Conservation (phyloP, 2,329 filamentous ascomycete genomes). For the Sphaerulina vaccinii region DNA sequence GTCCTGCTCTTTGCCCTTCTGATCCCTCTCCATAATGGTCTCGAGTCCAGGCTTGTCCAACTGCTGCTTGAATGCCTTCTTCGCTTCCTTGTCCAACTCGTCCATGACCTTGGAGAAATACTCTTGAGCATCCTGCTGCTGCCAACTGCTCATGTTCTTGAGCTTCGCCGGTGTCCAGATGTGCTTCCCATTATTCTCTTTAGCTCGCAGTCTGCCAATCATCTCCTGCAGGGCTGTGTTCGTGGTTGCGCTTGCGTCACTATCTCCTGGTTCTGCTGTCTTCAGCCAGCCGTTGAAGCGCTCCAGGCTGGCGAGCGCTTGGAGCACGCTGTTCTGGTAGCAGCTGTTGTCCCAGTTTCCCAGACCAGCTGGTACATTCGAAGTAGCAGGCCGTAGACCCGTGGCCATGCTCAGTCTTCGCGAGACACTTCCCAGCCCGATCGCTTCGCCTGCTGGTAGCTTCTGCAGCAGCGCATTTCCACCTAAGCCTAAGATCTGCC, state of each 20-base stretch:
- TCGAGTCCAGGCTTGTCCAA: slow-evolving; percentile 31
- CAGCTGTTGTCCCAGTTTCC: slow-evolving; percentile 95
- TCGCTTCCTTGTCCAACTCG: slow-evolving; percentile 59
- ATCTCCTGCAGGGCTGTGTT: slow-evolving; percentile 59
- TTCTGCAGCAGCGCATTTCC: slow-evolving; percentile 40
- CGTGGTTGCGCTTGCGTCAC: slow-evolving; percentile 26
- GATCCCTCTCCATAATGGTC: slow-evolving; percentile 22
- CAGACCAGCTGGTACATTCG: slow-evolving; percentile 58
- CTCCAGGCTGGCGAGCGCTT: slow-evolving; percentile 63
- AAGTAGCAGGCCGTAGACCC: slow-evolving; percentile 23
- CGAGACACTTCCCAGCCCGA: slow-evolving; percentile 33
- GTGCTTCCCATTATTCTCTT: slow-evolving; percentile 68
- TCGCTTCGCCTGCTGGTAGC: slow-evolving; percentile 35
- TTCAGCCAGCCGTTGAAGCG: slow-evolving; percentile 27
- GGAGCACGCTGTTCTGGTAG: slow-evolving; percentile 92
- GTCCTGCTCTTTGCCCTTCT: slow-evolving; percentile 10
- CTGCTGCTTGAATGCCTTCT: slow-evolving; percentile 32
- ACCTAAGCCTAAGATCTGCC: slow-evolving; percentile 41
- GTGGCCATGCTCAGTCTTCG: slow-evolving; percentile 27
- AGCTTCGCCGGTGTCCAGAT: slow-evolving; percentile 79
- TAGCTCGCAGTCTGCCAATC: slow-evolving; percentile 67
- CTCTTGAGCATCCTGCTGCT: slow-evolving; percentile 96
- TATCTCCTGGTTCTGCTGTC: slow-evolving; percentile 15
- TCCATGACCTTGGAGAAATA: slow-evolving; percentile 79
- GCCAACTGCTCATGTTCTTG: slow-evolving; percentile 91